Base-by-base conservation (phyloP, 2,329 filamentous ascomycete species). In the Cladobotryum mycophilum region DNA sequence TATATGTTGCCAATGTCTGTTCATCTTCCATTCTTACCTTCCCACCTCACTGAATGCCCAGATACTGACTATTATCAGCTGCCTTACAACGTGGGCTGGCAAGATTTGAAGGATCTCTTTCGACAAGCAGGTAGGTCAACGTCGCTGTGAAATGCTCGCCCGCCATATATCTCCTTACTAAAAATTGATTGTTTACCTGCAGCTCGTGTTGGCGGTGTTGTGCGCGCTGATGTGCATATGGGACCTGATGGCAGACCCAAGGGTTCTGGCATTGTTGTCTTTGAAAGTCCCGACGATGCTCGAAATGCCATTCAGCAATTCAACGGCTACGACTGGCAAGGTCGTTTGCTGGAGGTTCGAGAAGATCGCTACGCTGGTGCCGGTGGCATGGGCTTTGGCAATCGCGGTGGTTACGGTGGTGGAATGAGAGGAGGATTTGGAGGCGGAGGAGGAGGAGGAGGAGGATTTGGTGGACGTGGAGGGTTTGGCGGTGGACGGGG, bases 261-360 rank as follows among this genome's bases (percentile, higher is more conserved):
- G 75, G 93, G 93, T 49, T 96, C 93, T 46, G 93, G 93, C 58
- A 95, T 97, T 52, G 93, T 99, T 55, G 90, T 93, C 40, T 99
- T 96, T 67, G 93, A 99, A 68, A 92, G 85, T 52, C 83, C 90
- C 1, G 91, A 97, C 53, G 93, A 99, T 70, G 92, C 93, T 40
- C 89, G 90, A 58, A 96, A 90, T 64, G 93, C 93, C 18, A 99
- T 99, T 58, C 85, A 90, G 64, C 91, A 96, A 60, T 99, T 97
- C 78, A 96, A 97, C 66, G 93, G 93, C 53, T 97, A 96, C 67
- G 93, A 99, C 57, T 99, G 93, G 93, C 92, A 97, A 69, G 93
- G 93, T 11, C 87, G 93, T 52, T 75, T 85, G 47, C 82, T 99
- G 46, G 93, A 99, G 69, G 93, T 99, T 56, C 90, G 93, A 56